Base-by-base conservation (phyloP, 1,284 basidiomycete species). In the Malassezia equina region DNA sequence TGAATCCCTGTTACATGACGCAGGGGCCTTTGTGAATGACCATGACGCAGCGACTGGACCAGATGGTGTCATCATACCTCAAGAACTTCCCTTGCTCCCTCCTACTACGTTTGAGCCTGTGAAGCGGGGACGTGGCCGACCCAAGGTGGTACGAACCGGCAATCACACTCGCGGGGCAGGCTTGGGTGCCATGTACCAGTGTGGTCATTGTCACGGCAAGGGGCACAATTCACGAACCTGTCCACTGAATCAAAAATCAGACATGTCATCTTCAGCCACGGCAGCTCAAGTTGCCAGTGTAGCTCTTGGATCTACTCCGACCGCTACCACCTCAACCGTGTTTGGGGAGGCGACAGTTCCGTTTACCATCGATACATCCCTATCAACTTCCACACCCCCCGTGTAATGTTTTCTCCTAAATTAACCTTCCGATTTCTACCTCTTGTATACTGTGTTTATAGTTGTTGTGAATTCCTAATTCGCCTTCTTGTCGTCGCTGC, bases 201-300 rank as follows among this genome's bases (percentile, higher is more conserved):
- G 55, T 24, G 55, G 55, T 17, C 55, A 57, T 33, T 57, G 55
- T 24, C 43, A 57, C 21, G 55, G 55, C 11, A 41, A 44, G 4
- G 55, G 55, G 8, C 55, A 57, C 44, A 57, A 57, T 44, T 52
- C 49, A 6, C 43, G 55, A 21, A 57, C 55, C 2, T 57, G 55
- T 24, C 55, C 55, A 8, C 19, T 57, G n/a, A 56, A 56, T 28
- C 43, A 31, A 41, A 47, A 47, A n/a, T 6, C 48, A 40, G 36
- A 28, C 21, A 11, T 45, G 27, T 17, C 23, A 6, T 23, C 39
- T 19, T 34, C 47, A n/a, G 47, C 29, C 15, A 44, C 27, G 27
- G 29, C 41, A 17, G 28, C 23, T 13, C 19, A 39, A 21, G 36
- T 51, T 15, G 21, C 28, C 17, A 4, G 39, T 17, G 36, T 42